Evolutionary conservation across 2,329 filamentous ascomycete genomes (phyloP), one percentile per base, ranked within the genome.

Genomic region (Fusarium piperis): DNA sequence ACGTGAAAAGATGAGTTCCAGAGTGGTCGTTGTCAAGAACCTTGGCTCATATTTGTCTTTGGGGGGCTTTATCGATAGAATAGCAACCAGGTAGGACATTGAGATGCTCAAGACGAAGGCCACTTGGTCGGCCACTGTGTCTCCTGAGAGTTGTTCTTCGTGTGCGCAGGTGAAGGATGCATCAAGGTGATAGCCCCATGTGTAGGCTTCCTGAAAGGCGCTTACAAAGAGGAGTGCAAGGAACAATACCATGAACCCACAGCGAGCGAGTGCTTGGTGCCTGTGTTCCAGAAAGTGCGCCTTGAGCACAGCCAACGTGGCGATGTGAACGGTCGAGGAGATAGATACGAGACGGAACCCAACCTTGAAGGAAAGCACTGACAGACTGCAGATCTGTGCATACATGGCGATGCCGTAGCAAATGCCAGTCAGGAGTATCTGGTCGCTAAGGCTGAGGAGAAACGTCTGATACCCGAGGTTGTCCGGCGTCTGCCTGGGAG

Each of bases 341-440:
- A 71, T 11, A n/a, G n/a, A n/a, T 23, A 23, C 5, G 23, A 23
- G 23, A 5, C 23, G 23, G 5, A 23, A 23, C 23, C 23, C 23
- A 23, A 23, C 58, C 8, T 32, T 46, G 20, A 71, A 72, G 26
- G 68, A 65, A 16, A 52, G 59, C 2, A 59, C 16, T 3, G 52
- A 71, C 30, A 69, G 36, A 8, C 48, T 23, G 11, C 52, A 71
- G 18, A 69, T 32, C 33, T 65, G 68, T 9, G 26, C 35, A 58
- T 71, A 72, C 52, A 69, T 72, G 33, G 68, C 61, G 52, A 69
- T 53, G 33, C 55, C 65, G 48, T 72, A 72, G 11, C 44, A 68
- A 9, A 71, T 41, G 23, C 64, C 56, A 33, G 60, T 30, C 8
- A 66, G 44, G n/a, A 72, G 36, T 36, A 62, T 69, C 41, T 71